Percentiles rank a stretch among this genome's conserved stretches.
Evolutionary conservation across 1,139 yeast genomes (phyloP).

Genomic region (Pichia cactophila): DNA sequence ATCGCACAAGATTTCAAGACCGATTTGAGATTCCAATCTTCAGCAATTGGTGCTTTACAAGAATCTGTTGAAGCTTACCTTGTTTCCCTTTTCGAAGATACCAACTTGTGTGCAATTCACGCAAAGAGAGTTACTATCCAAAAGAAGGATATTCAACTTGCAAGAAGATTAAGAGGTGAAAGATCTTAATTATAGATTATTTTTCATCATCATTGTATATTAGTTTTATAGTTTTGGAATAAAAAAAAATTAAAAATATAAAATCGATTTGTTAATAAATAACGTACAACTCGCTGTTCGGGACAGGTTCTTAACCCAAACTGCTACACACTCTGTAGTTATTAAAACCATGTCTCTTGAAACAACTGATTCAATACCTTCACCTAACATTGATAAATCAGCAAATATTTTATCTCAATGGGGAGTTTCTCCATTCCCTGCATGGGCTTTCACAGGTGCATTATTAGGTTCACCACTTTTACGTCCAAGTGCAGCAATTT

Average conservation of each 20-base stretch:
- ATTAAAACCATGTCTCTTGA: neutral
- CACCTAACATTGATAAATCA: neutral
- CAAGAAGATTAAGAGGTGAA: constrained; percentile 99
- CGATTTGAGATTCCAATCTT: constrained; percentile 96
- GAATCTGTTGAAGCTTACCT: constrained; percentile 98
- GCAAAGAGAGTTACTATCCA: constrained; percentile 99
- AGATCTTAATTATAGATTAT: constrained; percentile 46
- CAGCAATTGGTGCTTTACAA: constrained; percentile 98
- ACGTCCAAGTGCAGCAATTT: constrained; percentile 22
- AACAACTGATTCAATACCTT: neutral
- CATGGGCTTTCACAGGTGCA: constrained; percentile 38
- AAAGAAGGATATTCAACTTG: constrained; percentile 98
- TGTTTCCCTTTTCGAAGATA: constrained; percentile 58
- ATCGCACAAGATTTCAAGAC: constrained; percentile 98
- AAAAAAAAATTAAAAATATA: neutral
- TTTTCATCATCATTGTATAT: constrained; percentile 12
- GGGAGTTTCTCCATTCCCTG: constrained; percentile 43
- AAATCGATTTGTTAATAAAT: too few species aligned
- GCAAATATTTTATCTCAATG: constrained; percentile 3
- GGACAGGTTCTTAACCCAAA: neutral
- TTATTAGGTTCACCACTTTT: constrained; percentile 40
- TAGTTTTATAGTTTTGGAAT: constrained; percentile 12
- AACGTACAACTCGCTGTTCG: too few species aligned
- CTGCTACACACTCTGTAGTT: too few species aligned
- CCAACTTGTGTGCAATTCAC: constrained; percentile 98